Evolutionary conservation across 2,329 filamentous ascomycete species (phyloP), one percentile per base, ranked within the genome.

Genomic region (Neurospora crassa): DNA sequence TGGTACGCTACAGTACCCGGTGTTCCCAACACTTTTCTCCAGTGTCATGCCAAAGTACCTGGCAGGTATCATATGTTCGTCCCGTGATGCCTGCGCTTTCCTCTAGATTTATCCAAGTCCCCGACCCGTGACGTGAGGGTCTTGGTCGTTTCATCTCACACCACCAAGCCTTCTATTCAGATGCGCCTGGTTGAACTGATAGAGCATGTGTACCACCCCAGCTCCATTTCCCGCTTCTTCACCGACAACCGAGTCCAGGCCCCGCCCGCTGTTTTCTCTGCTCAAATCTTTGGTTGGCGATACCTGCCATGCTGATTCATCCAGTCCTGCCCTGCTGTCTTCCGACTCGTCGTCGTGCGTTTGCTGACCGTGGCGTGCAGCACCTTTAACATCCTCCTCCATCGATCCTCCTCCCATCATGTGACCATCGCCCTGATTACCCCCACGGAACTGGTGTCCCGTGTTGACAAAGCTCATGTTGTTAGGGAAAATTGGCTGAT

Each of bases 261-360:
- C 29, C 53, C 29, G 53, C 8, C 80, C 81, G 75, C 86, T 89
- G 73, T 83, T 85, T 73, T 88, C 86, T 40, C 85, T 82, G 63
- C 84, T 87, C 20, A 87, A 74, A 0, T 81, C 84, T 71, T 83
- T 83, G 0, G 82, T 82, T 1, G 86, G 87, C 3, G 86, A 86
- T 18, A 85, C 87, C 77, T 89, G 86, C 87, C 87, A 89, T 10
- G 84, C 84, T 3, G 87, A 89, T 81, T 86, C 88, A 71, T 83
- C 91, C 76, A 87, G 84, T 0, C 80, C 82, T 0, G 82, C 84
- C 1, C 82, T 83, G 29, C 82, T 83, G 63, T 85, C 84, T 77
- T 88, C 88, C 74, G 87, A 75, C 40, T 88, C 88, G 2, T 87
- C 88, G 14, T 91, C 82, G 70, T 89, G 88, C 71, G 87, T 89